phyloP scores from a whole-genome alignment of 768 basidiomycete genomes.

The Auricularia sp. region DNA sequence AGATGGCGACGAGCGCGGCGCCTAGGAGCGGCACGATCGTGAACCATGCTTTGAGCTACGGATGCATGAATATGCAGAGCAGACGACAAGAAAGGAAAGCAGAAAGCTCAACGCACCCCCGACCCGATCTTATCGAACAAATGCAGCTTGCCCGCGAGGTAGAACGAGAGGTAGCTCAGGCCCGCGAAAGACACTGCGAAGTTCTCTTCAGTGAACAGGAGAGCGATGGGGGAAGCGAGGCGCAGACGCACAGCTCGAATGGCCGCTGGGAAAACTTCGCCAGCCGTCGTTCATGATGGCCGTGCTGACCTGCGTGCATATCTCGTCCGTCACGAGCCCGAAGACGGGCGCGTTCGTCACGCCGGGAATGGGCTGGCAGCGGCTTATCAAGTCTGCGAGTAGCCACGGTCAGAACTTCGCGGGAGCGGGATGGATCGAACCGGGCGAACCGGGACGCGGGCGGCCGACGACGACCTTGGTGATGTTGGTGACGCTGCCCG shows the following conservation, averaged over 20 bases:
- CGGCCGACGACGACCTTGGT: conserved; percentile 76
- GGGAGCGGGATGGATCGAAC: background rate
- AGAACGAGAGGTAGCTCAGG: conserved; percentile 78
- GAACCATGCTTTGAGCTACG: conserved; percentile 73
- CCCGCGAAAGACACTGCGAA: conserved; percentile 82
- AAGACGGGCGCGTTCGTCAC: conserved; percentile 53
- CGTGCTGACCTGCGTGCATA: conserved; percentile 67
- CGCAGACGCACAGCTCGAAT: conserved; percentile 61
- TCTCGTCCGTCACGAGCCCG: conserved; percentile 60
- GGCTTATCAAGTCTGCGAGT: conserved; percentile 46
- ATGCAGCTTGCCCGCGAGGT: conserved; percentile 87
- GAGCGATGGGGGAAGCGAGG: background rate
- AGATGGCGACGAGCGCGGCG: conserved; percentile 71
- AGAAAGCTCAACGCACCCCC: conserved; percentile 31
- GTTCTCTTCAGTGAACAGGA: background rate
- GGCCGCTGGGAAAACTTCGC: conserved; percentile 87
- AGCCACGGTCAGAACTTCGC: conserved; percentile 3
- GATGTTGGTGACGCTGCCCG: conserved; percentile 77
- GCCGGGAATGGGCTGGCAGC: conserved; percentile 61
- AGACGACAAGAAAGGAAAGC: background rate
- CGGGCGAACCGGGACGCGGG: conserved; percentile 63
- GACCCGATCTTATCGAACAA: conserved; percentile 77
- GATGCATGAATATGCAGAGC: conserved; percentile 7
- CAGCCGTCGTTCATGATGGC: conserved; percentile 69
- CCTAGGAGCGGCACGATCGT: conserved; percentile 65